phyloP scores from a whole-genome alignment of 495 filamentous ascomycete genomes.

The Xylaria curta region DNA sequence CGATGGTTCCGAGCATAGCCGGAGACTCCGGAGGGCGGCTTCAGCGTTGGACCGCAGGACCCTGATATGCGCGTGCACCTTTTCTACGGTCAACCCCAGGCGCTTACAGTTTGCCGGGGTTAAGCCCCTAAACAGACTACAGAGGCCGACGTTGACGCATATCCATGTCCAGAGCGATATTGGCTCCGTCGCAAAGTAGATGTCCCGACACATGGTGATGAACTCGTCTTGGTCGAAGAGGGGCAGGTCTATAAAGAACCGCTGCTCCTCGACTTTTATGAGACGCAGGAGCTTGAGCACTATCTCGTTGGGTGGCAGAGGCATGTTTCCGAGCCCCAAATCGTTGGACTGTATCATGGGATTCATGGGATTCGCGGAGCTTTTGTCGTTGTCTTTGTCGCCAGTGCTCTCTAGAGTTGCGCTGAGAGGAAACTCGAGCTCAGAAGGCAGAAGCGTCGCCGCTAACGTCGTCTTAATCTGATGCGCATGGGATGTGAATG shows the following conservation, averaged over 20 bases:
- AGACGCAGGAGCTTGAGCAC: conserved; percentile 35
- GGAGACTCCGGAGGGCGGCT: conserved; percentile 31
- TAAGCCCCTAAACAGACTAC: conserved; percentile 57
- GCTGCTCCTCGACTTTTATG: conserved; percentile 29
- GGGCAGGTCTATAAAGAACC: conserved; percentile 35
- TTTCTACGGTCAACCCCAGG: conserved; percentile 29
- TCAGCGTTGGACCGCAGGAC: conserved; percentile 28
- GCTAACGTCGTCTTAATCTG: conserved; percentile 30
- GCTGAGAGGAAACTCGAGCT: conserved; percentile 17
- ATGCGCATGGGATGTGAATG: conserved; percentile 36
- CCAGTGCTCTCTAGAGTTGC: neutral
- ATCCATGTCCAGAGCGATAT: conserved; percentile 63
- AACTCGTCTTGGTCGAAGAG: conserved; percentile 58
- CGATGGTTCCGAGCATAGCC: conserved; percentile 38
- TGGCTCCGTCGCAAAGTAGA: conserved; percentile 66
- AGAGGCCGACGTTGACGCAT: conserved; percentile 61
- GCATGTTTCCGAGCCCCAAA: conserved; percentile 25
- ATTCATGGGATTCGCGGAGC: neutral
- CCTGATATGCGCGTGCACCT: conserved; percentile 24
- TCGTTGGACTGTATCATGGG: neutral
- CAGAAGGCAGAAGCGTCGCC: conserved; percentile 24
- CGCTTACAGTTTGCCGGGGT: conserved; percentile 13
- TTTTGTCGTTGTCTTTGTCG: neutral
- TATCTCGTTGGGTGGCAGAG: conserved; percentile 32
- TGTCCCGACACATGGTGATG: conserved; percentile 58